Evolutionary conservation across 345 rosid genomes (phyloP).

Genomic region (Euphorbia peplus): DNA sequence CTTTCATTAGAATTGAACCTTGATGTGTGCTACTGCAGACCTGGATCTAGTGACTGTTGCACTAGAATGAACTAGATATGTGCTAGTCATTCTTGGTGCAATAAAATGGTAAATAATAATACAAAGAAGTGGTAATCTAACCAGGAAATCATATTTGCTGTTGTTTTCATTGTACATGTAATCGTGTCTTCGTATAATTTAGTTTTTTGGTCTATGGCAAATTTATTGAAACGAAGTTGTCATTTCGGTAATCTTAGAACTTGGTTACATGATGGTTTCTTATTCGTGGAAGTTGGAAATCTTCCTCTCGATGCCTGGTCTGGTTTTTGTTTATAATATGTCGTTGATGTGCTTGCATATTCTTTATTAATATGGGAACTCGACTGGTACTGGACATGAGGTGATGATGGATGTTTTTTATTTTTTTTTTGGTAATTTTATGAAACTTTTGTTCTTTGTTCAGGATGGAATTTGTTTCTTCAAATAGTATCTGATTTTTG

Average conservation of each 20-base stretch:
- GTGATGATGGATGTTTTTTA: neutral
- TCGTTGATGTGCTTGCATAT: neutral
- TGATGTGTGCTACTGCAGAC: neutral
- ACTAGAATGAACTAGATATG: neutral
- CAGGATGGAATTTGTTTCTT: neutral
- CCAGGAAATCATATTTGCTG: neutral
- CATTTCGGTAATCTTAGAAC: neutral
- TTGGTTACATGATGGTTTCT: neutral
- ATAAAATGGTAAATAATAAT: neutral
- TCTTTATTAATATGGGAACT: neutral
- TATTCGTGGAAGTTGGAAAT: neutral
- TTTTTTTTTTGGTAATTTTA: neutral
- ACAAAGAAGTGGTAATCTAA: neutral
- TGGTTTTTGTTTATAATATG: neutral
- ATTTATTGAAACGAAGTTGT: neutral
- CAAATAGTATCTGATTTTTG: neutral
- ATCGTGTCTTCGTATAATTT: neutral
- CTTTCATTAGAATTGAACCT: neutral
- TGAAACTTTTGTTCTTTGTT: neutral
- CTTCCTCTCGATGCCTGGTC: constrained; percentile 2
- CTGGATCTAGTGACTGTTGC: neutral
- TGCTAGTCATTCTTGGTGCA: neutral
- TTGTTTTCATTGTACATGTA: neutral
- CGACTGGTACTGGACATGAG: neutral
- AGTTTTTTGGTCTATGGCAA: neutral